Evolutionary conservation across 495 filamentous ascomycete species (phyloP), one percentile per base, ranked within the genome.

Genomic region (Daldinia caldariorum): DNA sequence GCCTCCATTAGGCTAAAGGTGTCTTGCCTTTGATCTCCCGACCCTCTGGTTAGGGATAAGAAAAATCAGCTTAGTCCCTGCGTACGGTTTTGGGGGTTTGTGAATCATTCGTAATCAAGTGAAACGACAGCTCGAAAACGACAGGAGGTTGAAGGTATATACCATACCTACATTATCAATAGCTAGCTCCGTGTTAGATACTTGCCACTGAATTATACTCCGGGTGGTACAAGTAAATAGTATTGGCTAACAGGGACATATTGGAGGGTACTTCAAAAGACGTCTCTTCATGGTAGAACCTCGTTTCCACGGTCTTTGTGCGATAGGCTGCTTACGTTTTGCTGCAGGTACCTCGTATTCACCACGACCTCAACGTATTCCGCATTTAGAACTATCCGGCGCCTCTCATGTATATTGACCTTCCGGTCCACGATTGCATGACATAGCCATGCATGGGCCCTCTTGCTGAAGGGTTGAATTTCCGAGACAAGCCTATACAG

Each of bases 401-500:
- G 58, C 18, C 62, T 64, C 18, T n/a, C 10, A 20, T 13, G 16
- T 49, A 37, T 45, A 9, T 41, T 20, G 20, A 10, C 31, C 10
- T 53, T 18, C 14, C 29, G 14, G 41, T 18, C 29, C 12, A n/a
- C 13, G 43, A 65, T 32, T 16, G 56, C 56, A 29, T 18, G 29
- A 26, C 22, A 45, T 45, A 43, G 22, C 31, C 43, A 38, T 43
- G 31, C 18, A 49, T 61, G 7, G 38, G 29, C 34, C 45, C 34
- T 50, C 58, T 32, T 57, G 31, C 32, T n/a, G 35, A 55, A 29
- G 6, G 41, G 57, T 43, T 26, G 29, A 16, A 34, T 78, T 10
- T 54, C 68, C 22, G 64, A 71, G 37, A 58, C 70, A 4, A 70
- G 68, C 0, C 73, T 38, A 73, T 66, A 13, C 45, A 79, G 20